Percentiles rank a stretch among this genome's conserved stretches.
Evolutionary conservation across 352 stramenopile genomes (phyloP).

Genomic region (Pythium dissimile): DNA sequence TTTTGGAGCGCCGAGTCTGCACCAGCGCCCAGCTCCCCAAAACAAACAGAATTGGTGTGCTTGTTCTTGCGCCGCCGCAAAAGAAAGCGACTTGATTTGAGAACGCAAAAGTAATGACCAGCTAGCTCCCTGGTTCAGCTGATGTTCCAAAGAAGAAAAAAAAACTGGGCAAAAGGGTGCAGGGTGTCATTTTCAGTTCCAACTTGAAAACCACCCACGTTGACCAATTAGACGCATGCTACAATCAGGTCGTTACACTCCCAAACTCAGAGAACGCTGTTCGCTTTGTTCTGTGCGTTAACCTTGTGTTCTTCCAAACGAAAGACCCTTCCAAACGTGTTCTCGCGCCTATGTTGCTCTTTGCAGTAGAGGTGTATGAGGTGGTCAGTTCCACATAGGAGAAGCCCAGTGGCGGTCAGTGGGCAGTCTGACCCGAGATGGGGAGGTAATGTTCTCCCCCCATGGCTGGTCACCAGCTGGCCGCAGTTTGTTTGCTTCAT

Average conservation of each 20-base stretch:
- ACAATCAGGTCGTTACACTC: too few species aligned
- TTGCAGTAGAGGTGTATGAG: too few species aligned
- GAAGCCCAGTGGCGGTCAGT: too few species aligned
- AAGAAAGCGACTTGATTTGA: background rate
- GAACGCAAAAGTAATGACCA: background rate
- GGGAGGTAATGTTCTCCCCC: conserved; percentile 6
- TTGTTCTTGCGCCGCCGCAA: background rate
- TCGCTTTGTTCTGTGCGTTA: too few species aligned
- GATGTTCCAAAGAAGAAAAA: background rate
- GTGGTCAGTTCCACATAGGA: too few species aligned
- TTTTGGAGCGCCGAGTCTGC: background rate
- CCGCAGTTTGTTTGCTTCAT: background rate
- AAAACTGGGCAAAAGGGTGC: too few species aligned
- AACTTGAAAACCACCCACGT: background rate
- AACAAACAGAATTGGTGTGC: background rate
- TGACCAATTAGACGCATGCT: background rate
- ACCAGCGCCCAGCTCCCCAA: background rate
- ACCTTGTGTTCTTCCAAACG: too few species aligned
- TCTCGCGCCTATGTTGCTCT: too few species aligned
- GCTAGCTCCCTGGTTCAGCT: background rate
- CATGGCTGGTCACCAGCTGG: conserved; percentile 9
- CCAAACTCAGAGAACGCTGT: too few species aligned
- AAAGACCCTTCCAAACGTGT: too few species aligned
- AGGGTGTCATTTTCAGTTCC: background rate
- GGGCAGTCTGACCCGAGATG: background rate